A percentile compares a stretch with the other conserved stretches of the same genome.
Conservation (phyloP, 371 early-diverging fungal genomes). For the Parasitella parasitica region DNA sequence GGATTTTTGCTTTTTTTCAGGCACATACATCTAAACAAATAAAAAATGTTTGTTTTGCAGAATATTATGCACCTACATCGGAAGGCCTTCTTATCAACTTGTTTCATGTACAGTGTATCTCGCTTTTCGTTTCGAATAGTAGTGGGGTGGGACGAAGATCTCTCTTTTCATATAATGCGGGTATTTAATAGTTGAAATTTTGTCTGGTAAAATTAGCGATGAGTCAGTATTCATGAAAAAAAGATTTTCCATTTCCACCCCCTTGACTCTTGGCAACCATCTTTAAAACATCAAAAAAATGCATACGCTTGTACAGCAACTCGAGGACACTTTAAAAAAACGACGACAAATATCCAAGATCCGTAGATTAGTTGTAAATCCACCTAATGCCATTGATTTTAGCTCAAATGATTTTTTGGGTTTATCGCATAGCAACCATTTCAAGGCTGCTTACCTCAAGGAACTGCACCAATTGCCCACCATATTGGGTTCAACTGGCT, state of each 20-base stretch:
- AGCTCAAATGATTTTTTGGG: conserved; percentile 85
- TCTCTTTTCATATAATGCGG: neutral
- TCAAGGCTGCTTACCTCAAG: conserved; percentile 45
- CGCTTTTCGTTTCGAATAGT: neutral
- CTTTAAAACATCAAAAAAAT: conserved; percentile 1
- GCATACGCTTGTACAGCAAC: conserved; percentile 10
- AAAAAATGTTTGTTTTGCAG: conserved; percentile 5
- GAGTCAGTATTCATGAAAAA: neutral
- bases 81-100: neutral
- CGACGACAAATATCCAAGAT: conserved; percentile 45
- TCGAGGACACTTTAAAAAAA: conserved; percentile 26
- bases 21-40: neutral
- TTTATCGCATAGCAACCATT: conserved; percentile 49
- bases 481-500: conserved; percentile 76
- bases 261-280: neutral
- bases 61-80: neutral
- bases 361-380: conserved; percentile 44
- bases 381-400: conserved; percentile 59
- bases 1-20: neutral
- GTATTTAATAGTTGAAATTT: neutral
- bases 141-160: neutral
- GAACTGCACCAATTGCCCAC: conserved; percentile 38
- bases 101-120: neutral
- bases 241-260: neutral
- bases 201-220: neutral